A percentile compares a stretch with the other conserved stretches of the same genome.
phyloP scores from a whole-genome alignment of 352 stramenopile species.

The Globisporangium acanthophoron region DNA sequence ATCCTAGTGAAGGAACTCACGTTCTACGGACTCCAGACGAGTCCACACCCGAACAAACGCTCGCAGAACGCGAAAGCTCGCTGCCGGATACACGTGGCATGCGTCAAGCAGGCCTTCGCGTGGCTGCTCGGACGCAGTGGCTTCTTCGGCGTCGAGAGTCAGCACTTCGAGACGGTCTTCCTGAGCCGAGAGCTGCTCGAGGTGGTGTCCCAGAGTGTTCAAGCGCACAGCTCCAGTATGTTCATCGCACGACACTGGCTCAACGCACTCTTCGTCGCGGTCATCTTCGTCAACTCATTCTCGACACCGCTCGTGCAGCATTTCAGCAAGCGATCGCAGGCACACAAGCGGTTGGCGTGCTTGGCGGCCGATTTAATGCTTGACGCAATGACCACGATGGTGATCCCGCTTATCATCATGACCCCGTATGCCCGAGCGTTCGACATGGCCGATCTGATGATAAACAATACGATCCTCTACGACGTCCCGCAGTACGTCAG shows the following conservation, averaged over 20 bases:
- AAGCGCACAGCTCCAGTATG: constrained; percentile 7
- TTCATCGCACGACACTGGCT: constrained; percentile 8
- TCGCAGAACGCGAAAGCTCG: neutral
- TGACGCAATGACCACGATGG: constrained; percentile 10
- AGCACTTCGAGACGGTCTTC: constrained; percentile 5
- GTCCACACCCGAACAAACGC: neutral
- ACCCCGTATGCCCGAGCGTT: constrained; percentile 3
- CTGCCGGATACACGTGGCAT: neutral
- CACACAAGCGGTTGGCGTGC: constrained; percentile 14
- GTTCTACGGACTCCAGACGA: neutral
- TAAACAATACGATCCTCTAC: constrained; percentile 4
- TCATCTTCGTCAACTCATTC: constrained; percentile 5
- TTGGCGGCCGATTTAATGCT: constrained; percentile 15
- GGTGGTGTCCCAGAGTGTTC: constrained; percentile 7
- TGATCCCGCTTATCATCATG: constrained; percentile 11
- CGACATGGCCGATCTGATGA: neutral
- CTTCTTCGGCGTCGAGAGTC: constrained; percentile 3
- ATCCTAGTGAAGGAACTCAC: neutral
- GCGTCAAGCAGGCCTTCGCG: neutral
- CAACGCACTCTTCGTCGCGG: constrained; percentile 1
- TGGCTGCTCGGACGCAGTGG: neutral
- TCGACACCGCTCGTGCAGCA: constrained; percentile 6
- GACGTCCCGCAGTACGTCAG: constrained; percentile 1
- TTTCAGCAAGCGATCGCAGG: neutral
- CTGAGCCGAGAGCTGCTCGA: constrained; percentile 4